Evolutionary conservation across 228 moss, liverwort and hornwort genomes (phyloP), one percentile per base, ranked within the genome.

Genomic region (Sphagnum fallax): DNA sequence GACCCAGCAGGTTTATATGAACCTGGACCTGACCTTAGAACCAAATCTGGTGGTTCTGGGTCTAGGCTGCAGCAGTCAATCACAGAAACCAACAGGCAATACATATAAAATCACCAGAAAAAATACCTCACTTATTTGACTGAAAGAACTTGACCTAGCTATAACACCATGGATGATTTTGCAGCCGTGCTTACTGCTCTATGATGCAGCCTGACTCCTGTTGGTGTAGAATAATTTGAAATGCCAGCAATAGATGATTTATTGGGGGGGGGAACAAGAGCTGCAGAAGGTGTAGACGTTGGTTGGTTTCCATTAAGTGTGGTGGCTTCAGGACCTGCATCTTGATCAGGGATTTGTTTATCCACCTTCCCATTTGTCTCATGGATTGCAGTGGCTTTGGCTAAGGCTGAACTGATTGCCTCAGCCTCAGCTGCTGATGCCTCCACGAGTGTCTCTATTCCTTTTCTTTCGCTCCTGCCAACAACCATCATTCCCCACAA

Each of bases 401-500:
- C 87, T 52, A 87, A 75, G 66, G 87, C 87, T 65, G 81, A 83
- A 75, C 84, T 87, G 60, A 87, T 87, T 61, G 87, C 87, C 71
- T 87, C 81, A 14, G 87, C 87, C 79, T 87, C 87, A 52, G 87
- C 87, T 75, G 84, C 72, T 53, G 87, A 87, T 66, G 87, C 87
- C 79, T 87, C 87, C 66, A 87, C 83, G 51, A 87, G 87, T 8
- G 84, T 81, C 71, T 87, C 87, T 8, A 87, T 81, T 63, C 87
- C 87, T 69, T 81, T 81, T 76, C 87, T 79, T 79, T 83, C 87
- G 48, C 50, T 83, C 64, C 83, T 86, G 72, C 65, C 48, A 50
- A 53, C 6, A 50, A 16, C 5, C 0, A 70, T 32, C 32, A 32
- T 32, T 32, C 32, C 6, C 47, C 55, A 59, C 58, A 58, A 47